Conservation (phyloP, 2,329 filamentous ascomycete genomes). For the Xylogone sp. region DNA sequence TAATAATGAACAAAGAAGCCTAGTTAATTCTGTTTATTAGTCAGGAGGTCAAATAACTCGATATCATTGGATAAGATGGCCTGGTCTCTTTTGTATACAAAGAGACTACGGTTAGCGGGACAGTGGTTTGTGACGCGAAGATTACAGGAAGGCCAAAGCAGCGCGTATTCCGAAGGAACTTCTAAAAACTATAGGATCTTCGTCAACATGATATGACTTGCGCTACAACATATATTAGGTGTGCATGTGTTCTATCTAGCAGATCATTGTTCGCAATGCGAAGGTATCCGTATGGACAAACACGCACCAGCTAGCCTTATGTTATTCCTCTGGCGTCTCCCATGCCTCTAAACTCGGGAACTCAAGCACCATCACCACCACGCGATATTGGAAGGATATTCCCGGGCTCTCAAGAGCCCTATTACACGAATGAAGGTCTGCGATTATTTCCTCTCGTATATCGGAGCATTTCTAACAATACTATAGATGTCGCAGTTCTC, state of each 20-base stretch:
- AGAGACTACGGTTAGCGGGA: background rate
- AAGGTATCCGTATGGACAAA: background rate
- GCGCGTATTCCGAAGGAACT: background rate
- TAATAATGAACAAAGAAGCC: background rate
- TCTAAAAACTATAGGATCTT: background rate
- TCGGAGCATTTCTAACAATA: constrained; percentile 6
- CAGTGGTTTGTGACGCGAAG: too few species aligned
- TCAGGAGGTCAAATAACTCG: background rate
- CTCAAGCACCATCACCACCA: background rate
- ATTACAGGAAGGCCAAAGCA: background rate
- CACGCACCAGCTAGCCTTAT: background rate
- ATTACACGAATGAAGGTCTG: constrained; percentile 60
- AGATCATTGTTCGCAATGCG: background rate
- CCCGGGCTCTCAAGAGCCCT: constrained; percentile 31
- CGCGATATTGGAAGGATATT: background rate
- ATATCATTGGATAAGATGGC: background rate
- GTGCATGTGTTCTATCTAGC: background rate
- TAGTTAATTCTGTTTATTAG: background rate
- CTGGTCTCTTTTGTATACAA: background rate
- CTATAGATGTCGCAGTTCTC: constrained; percentile 72
- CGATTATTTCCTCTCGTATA: background rate
- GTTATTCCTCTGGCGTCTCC: background rate
- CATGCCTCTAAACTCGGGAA: background rate
- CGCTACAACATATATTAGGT: background rate
- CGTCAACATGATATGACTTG: background rate